These are phyloP conservation scores for Forsythia viridissima DNA, from an alignment of 257 asterid genomes.

Conservation along the genomic window DNA sequence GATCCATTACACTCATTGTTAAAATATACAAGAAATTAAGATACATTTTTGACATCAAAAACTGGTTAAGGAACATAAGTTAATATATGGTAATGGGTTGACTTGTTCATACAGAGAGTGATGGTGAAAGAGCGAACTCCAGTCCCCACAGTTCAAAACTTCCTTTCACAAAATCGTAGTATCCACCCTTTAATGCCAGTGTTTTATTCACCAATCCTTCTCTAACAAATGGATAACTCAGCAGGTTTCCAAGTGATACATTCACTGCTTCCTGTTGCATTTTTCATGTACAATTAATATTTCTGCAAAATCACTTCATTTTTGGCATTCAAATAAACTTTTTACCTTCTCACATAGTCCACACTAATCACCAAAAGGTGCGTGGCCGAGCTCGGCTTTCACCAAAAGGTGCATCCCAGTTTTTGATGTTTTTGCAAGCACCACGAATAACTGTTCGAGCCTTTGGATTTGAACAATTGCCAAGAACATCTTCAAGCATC, in stretches of 20 bases:
- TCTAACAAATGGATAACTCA: slow-evolving; percentile 86
- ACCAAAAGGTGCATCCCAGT: too few relatives aligned
- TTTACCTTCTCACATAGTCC: slow-evolving; percentile 72
- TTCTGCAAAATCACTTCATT: too few relatives aligned
- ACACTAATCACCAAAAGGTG: slow-evolving; percentile 54
- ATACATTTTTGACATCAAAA: slow-evolving; percentile 18
- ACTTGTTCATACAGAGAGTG: slow-evolving; percentile 77
- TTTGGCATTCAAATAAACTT: neutral
- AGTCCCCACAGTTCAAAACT: slow-evolving; percentile 93
- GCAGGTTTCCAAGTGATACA: slow-evolving; percentile 82
- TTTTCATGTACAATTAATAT: neutral
- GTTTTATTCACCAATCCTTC: slow-evolving; percentile 87
- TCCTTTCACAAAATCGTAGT: slow-evolving; percentile 83
- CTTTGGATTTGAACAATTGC: too few relatives aligned
- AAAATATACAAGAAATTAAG: slow-evolving; percentile 34
- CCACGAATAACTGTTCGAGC: too few relatives aligned
- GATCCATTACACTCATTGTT: slow-evolving; percentile 33
- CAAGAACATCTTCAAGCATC: too few relatives aligned
- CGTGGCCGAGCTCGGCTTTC: slow-evolving; percentile 29
- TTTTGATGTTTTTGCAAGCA: too few relatives aligned
- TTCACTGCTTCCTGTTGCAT: slow-evolving; percentile 85
- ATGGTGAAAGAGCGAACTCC: slow-evolving; percentile 69
- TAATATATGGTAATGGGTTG: neutral
- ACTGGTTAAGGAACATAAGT: slow-evolving; percentile 27
- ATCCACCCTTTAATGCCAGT: slow-evolving; percentile 81